Conservation (phyloP, 2,329 filamentous ascomycete species). For the Arthrobotrys megalospora region DNA sequence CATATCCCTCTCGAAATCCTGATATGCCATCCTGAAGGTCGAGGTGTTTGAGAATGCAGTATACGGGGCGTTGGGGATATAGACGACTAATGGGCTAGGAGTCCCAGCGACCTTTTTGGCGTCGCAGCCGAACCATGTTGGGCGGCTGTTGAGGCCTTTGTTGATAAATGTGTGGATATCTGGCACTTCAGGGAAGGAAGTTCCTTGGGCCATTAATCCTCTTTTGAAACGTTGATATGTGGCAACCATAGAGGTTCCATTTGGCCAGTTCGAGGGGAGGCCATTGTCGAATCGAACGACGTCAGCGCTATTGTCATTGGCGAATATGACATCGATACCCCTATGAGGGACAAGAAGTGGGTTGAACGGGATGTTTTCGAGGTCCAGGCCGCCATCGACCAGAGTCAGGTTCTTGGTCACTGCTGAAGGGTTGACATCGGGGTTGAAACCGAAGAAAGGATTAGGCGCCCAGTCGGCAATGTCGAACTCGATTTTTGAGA, state of each 20-base stretch:
- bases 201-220: conserved; percentile 74
- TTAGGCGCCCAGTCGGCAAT: conserved; percentile 83
- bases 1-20: conserved; percentile 77
- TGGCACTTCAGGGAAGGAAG: conserved; percentile 80
- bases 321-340: conserved; percentile 83
- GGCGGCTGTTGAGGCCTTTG: conserved; percentile 79
- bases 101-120: conserved; percentile 74
- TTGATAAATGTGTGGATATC: conserved; percentile 84
- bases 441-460: conserved; percentile 79
- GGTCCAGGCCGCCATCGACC: conserved; percentile 83
- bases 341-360: conserved; percentile 82
- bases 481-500: conserved; percentile 77
- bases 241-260: conserved; percentile 81
- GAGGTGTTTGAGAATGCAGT: conserved; percentile 81
- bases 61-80: conserved; percentile 89
- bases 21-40: conserved; percentile 80
- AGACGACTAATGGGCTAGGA: conserved; percentile 79
- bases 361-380: conserved; percentile 84
- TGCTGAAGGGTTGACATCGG: conserved; percentile 74
- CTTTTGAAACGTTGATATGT: conserved; percentile 77
- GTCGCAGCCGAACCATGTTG: conserved; percentile 86
- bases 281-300: conserved; percentile 68
- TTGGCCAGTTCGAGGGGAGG: conserved; percentile 76
- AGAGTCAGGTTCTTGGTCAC: conserved; percentile 74
- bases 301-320: conserved; percentile 83